Conservation (phyloP, 495 filamentous ascomycete genomes). For the Penicillium flavigenum region DNA sequence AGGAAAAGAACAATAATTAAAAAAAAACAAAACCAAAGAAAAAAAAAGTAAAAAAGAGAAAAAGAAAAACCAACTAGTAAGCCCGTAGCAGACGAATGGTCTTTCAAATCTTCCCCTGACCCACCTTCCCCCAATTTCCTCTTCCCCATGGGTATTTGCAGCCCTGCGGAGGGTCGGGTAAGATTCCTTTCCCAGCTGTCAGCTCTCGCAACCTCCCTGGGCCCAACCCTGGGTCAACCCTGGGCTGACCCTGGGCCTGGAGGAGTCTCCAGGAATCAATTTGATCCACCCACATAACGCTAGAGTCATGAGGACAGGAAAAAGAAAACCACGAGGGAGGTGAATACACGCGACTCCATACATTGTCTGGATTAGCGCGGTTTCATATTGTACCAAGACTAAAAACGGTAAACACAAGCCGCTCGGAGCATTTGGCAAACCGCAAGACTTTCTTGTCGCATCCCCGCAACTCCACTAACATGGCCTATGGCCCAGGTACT, state of each 20-base stretch:
- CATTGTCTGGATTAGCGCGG: not conserved
- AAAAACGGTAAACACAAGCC: not conserved
- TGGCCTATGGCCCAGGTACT: not conserved
- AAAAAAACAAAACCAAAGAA: not conserved
- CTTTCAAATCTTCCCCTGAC: slow-evolving; percentile 3
- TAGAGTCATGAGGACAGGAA: not conserved
- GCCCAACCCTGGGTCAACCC: no score
- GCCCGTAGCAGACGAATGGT: not conserved
- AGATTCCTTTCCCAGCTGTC: not conserved
- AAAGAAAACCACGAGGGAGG: no score
- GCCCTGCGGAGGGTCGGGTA: slow-evolving; percentile 7
- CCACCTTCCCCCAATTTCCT: slow-evolving; percentile 7
- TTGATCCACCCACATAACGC: not conserved
- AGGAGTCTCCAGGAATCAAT: no score
- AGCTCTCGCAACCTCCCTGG: no score
- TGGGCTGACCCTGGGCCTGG: no score
- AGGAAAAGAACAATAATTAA: not conserved
- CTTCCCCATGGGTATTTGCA: not conserved
- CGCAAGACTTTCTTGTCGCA: not conserved
- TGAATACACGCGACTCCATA: not conserved
- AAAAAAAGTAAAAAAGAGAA: no score
- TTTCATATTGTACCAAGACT: not conserved
- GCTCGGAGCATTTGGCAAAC: not conserved
- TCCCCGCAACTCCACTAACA: slow-evolving; percentile 11
- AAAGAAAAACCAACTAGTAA: not conserved